These are phyloP conservation scores for Tetrahymena borealis DNA, from an alignment of 73 alveolate species.

Conservation along the genomic window DNA sequence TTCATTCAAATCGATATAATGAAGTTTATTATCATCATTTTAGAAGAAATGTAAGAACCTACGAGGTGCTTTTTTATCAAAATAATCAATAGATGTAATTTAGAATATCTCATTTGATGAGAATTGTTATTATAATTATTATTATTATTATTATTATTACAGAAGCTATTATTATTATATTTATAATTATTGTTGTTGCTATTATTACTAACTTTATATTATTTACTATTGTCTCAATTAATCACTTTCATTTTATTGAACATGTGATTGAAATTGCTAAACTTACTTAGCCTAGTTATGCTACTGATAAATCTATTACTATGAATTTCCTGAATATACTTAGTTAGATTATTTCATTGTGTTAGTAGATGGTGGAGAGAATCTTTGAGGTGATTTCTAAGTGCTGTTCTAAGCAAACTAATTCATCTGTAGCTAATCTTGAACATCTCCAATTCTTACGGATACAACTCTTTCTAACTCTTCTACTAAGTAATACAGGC, in stretches of 20 bases:
- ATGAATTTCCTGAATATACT: neutral
- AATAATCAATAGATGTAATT: neutral
- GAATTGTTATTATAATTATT: neutral
- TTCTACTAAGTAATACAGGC: neutral
- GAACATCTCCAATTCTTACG: neutral
- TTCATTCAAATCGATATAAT: neutral
- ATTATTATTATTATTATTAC: neutral
- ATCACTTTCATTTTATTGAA: neutral
- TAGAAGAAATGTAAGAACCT: neutral
- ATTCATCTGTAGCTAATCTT: neutral
- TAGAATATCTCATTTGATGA: neutral
- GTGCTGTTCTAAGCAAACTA: neutral
- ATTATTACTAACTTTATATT: too few relatives aligned
- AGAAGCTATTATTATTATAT: too few relatives aligned
- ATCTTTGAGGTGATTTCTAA: neutral
- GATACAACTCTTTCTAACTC: neutral
- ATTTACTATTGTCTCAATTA: neutral
- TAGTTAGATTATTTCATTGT: neutral
- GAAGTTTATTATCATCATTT: neutral
- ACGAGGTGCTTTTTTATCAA: neutral
- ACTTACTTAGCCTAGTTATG: too few relatives aligned
- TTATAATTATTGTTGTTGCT: too few relatives aligned
- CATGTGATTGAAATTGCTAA: too few relatives aligned
- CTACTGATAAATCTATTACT: neutral
- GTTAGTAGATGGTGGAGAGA: neutral